phyloP scores from a whole-genome alignment of 495 filamentous ascomycete species.

The Penicillium bialowiezense region DNA sequence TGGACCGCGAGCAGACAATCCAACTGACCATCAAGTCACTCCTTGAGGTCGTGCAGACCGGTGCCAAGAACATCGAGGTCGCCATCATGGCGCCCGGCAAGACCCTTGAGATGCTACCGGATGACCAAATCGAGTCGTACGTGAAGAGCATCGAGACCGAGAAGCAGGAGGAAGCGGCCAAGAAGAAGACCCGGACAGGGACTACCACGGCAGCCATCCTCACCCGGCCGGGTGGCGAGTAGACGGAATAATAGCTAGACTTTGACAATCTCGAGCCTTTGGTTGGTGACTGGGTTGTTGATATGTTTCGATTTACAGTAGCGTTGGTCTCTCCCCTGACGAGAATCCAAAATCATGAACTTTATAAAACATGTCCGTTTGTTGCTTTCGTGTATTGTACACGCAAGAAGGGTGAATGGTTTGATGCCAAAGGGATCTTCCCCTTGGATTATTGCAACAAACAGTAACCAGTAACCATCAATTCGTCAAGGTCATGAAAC shows the following conservation, averaged over 20 bases:
- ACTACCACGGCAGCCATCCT: conserved; percentile 76
- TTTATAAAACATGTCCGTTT: conserved; percentile 14
- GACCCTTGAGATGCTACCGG: conserved; percentile 86
- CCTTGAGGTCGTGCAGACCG: conserved; percentile 96
- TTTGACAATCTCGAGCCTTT: conserved; percentile 8
- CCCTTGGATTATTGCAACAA: conserved; percentile 11
- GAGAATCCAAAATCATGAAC: conserved; percentile 28
- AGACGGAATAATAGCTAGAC: conserved; percentile 14
- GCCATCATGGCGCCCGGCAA: conserved; percentile 97
- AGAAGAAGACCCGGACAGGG: conserved; percentile 86
- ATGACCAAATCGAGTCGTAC: conserved; percentile 92
- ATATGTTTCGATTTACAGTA: conserved; percentile 28
- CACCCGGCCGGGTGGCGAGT: conserved; percentile 60
- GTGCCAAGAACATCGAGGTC: conserved; percentile 99
- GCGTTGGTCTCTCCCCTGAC: conserved; percentile 26
- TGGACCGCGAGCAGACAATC: conserved; percentile 96
- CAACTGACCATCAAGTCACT: conserved; percentile 96
- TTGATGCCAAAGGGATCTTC: conserved; percentile 12
- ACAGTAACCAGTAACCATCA: conserved; percentile 20
- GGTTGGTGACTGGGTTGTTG: conserved; percentile 7
- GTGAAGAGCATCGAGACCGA: conserved; percentile 98
- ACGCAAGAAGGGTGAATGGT: conserved; percentile 14
- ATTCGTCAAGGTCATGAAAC: conserved; percentile 36
- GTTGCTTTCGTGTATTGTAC: conserved; percentile 16
- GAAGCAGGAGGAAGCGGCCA: conserved; percentile 97